These are phyloP conservation scores for Chamaecrista fasciculata DNA, from an alignment of 306 rosid genomes.

Conservation along the genomic window DNA sequence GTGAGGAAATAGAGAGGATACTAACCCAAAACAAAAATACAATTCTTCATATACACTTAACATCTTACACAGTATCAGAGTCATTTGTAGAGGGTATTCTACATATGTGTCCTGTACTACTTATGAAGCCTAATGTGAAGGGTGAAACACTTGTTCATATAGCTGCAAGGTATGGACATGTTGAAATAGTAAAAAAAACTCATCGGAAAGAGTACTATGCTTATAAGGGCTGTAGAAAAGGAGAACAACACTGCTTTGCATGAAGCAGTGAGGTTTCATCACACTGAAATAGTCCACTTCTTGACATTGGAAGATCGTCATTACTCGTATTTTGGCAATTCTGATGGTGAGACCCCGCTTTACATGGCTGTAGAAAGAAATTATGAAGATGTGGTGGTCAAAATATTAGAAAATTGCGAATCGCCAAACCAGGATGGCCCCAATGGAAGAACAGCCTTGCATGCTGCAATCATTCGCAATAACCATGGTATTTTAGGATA, in stretches of 20 bases:
- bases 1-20: not conserved
- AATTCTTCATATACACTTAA: slow-evolving; percentile 14
- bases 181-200: not conserved
- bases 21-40: slow-evolving; percentile 17
- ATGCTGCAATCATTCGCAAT: not conserved
- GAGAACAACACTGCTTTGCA: not conserved
- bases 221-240: not conserved
- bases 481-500: not conserved
- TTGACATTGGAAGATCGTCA: not conserved
- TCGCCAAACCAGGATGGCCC: slow-evolving; percentile 1
- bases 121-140: not conserved
- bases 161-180: slow-evolving; percentile 23
- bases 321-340: not conserved
- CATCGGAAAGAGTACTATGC: too few relatives aligned
- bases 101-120: not conserved
- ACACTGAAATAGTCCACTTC: not conserved
- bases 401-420: not conserved
- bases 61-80: not conserved
- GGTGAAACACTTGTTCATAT: slow-evolving; percentile 1
- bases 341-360: slow-evolving; percentile 3
- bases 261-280: not conserved
- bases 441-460: not conserved
- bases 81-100: not conserved
- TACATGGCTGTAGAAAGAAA: not conserved
- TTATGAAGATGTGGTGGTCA: not conserved